Evolutionary conservation across 2,329 filamentous ascomycete genomes (phyloP).

Genomic region (Alternaria tenuissima): DNA sequence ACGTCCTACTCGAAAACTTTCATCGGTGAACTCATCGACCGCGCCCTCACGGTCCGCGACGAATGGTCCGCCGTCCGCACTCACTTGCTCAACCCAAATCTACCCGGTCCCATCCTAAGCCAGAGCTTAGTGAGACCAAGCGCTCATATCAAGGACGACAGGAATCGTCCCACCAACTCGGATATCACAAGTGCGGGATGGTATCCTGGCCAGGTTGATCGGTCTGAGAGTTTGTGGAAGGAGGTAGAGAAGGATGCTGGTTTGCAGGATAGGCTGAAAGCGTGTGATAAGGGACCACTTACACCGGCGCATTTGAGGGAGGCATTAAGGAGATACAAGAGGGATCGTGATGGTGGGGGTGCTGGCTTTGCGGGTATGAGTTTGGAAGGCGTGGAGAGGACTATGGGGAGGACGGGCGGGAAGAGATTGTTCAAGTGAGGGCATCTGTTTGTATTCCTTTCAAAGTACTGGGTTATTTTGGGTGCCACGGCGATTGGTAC

Average conservation of each 20-base stretch:
- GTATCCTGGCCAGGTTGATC: constrained; percentile 35
- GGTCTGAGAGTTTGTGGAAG: constrained; percentile 36
- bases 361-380: constrained; percentile 61
- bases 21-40: constrained; percentile 77
- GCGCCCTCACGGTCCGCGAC: constrained; percentile 72
- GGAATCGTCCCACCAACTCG: constrained; percentile 37
- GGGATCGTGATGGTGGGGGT: constrained; percentile 68
- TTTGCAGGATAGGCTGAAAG: constrained; percentile 40
- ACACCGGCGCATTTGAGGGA: constrained; percentile 79
- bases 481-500: not conserved
- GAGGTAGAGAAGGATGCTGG: constrained; percentile 35
- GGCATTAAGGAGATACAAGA: constrained; percentile 73
- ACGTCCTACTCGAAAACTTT: constrained; percentile 80
- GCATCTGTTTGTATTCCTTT: not conserved
- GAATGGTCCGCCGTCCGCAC: constrained; percentile 69
- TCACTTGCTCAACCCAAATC: constrained; percentile 42
- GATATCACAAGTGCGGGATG: constrained; percentile 40
- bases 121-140: constrained; percentile 41
- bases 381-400: constrained; percentile 57
- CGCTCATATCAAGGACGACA: constrained; percentile 37
- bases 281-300: constrained; percentile 63
- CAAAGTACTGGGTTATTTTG: not conserved
- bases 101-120: constrained; percentile 36
- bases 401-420: constrained; percentile 56
- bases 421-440: constrained; percentile 55